Base-by-base conservation (phyloP, 371 early-diverging fungal genomes). In the Dichotomocladium elegans region DNA sequence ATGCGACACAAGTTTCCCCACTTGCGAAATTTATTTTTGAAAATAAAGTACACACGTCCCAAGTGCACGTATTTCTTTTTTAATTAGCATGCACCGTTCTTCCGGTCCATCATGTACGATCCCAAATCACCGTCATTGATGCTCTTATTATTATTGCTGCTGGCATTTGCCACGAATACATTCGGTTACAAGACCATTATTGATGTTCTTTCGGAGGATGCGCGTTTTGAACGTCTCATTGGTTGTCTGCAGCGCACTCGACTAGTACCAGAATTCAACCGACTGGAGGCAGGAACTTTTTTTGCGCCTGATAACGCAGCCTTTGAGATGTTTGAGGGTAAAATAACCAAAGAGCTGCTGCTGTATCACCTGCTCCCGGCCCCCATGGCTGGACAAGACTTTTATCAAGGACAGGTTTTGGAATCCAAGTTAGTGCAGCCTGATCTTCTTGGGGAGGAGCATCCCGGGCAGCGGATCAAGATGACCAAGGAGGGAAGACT, bases 291-390 rank as follows among this genome's bases (percentile, higher is more conserved):
- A 19, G 77, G 71, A n/a, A 81, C 81, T 21, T 65, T 81, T 47
- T 74, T 81, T 60, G 81, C 81, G 4, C 81, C 79, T 15, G 74
- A 74, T 47, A 77, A 81, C 37, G 60, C 56, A 2, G 81, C 81
- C 21, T 81, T 81, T 44, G 29, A 48, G 6, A 50, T 54, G 25
- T 68, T 61, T 54, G 53, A 53, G 2, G 43, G 41, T 0, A 19
- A 25, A 3, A 55, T 78, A 3, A 68, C 74, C 14, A 50, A 31
- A 30, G 69, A 66, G 0, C 53, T 57, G 0, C 49, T 80, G 10
- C 57, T 76, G 12, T 80, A 78, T 46, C 81, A 79, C 41, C 52
- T 81, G 29, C 42, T 81, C 4, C 62, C 68, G 0, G 35, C 50
- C 7, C 61, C 41, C 9, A 37, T 59, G n/a, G 24, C 33, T 1